These are phyloP conservation scores for Pythium sukuiense DNA, from an alignment of 352 stramenopile species.

Conservation along the genomic window DNA sequence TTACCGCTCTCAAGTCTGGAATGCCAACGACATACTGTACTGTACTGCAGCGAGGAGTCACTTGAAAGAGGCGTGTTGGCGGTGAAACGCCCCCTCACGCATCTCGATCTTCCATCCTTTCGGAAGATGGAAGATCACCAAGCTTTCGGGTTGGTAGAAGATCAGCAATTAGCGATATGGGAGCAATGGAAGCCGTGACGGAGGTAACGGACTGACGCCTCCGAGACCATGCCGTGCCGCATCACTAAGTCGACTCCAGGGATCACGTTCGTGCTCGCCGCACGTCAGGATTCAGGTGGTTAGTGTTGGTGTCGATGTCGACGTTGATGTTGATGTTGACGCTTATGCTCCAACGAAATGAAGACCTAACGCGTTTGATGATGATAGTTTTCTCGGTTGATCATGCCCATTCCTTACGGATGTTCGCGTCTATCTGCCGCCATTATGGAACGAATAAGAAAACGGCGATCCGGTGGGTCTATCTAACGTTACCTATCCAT, in stretches of 20 bases:
- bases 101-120: slow-evolving; percentile 10
- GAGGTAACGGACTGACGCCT: slow-evolving; percentile 1
- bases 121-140: slow-evolving; percentile 1
- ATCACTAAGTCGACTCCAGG: not conserved
- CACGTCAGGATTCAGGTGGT: too few species aligned
- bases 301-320: too few species aligned
- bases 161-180: not conserved
- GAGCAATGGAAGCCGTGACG: not conserved
- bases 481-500: not conserved
- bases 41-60: not conserved
- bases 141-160: not conserved
- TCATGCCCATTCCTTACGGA: not conserved
- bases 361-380: too few species aligned
- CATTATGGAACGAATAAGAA: slow-evolving; percentile 5
- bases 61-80: not conserved
- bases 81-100: not conserved
- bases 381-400: too few species aligned
- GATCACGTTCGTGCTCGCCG: too few species aligned
- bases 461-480: not conserved
- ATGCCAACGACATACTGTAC: not conserved
- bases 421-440: not conserved
- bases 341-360: too few species aligned
- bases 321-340: too few species aligned
- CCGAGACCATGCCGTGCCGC: not conserved
- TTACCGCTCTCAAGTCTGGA: not conserved